phyloP scores from a whole-genome alignment of 2,329 filamentous ascomycete genomes.

The Ophiostoma piceae region DNA sequence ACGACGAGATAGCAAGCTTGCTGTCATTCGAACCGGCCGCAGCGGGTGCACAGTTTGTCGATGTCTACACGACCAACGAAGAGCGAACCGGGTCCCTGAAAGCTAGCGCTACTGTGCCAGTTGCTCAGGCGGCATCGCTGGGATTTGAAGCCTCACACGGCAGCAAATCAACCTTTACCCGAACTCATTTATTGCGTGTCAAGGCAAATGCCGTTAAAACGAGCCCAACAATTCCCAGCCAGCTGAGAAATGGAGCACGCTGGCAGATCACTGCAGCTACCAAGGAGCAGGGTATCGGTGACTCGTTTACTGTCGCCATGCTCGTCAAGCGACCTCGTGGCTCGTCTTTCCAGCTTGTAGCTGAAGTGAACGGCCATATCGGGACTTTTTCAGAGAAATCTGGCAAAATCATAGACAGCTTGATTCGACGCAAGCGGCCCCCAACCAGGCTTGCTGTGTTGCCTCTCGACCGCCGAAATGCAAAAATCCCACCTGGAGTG shows the following conservation, averaged over 20 bases:
- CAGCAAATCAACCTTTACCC: not conserved
- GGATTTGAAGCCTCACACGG: not conserved
- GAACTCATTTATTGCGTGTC: not conserved
- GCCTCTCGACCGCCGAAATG: not conserved
- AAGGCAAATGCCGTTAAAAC: constrained; percentile 3
- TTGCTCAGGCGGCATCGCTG: not conserved
- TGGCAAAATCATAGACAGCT: not conserved
- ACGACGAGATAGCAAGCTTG: not conserved
- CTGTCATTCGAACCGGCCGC: not conserved
- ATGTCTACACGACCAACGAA: constrained; percentile 6
- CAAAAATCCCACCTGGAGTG: not conserved
- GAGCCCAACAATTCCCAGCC: not conserved
- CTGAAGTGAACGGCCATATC: not conserved
- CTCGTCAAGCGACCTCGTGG: not conserved
- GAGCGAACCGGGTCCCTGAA: not conserved
- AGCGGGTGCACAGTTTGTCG: not conserved
- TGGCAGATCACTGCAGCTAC: not conserved
- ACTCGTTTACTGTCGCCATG: constrained; percentile 9
- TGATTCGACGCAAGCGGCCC: not conserved
- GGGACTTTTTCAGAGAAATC: not conserved
- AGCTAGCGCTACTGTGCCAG: not conserved
- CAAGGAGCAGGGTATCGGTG: not conserved
- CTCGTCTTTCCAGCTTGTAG: not conserved
- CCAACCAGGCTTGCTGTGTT: not conserved
- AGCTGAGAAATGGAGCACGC: not conserved